Conservation (phyloP, 2,329 filamentous ascomycete species). For the Mollisia scopiformis region DNA sequence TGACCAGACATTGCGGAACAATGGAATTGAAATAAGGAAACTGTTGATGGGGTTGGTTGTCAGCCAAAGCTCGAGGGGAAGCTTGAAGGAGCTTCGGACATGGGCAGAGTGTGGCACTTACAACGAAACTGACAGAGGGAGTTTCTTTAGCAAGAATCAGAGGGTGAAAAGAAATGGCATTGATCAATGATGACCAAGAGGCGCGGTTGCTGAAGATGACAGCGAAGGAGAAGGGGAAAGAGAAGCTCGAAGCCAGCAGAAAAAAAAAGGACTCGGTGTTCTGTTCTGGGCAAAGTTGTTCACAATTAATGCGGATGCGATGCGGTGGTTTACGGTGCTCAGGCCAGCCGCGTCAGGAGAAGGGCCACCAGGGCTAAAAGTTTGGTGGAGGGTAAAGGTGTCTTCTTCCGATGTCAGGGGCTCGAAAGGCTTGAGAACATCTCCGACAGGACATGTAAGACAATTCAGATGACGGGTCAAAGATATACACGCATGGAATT, state of each 20-base stretch:
- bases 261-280: conserved; percentile 5
- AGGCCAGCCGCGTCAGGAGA: background rate
- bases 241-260: no score
- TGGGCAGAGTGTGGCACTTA: conserved; percentile 6
- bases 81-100: conserved; percentile 3
- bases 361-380: background rate
- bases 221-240: background rate
- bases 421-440: background rate
- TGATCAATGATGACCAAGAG: conserved; percentile 32
- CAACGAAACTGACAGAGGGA: conserved; percentile 11
- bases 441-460: background rate
- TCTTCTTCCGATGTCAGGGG: background rate
- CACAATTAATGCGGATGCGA: no score
- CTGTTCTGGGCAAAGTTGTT: background rate
- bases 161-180: conserved; percentile 30
- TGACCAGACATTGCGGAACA: conserved; percentile 34
- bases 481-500: no score
- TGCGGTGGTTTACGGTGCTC: background rate
- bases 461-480: background rate
- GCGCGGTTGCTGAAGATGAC: conserved; percentile 23
- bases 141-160: conserved; percentile 19
- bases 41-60: conserved; percentile 14
- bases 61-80: conserved; percentile 22
- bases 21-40: conserved; percentile 20
- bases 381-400: background rate